Percentiles rank a stretch among this genome's conserved stretches.
These are phyloP conservation scores for Polytrichum formosum DNA, from an alignment of 225 moss, liverwort and hornwort genomes.

Conservation along the genomic window DNA sequence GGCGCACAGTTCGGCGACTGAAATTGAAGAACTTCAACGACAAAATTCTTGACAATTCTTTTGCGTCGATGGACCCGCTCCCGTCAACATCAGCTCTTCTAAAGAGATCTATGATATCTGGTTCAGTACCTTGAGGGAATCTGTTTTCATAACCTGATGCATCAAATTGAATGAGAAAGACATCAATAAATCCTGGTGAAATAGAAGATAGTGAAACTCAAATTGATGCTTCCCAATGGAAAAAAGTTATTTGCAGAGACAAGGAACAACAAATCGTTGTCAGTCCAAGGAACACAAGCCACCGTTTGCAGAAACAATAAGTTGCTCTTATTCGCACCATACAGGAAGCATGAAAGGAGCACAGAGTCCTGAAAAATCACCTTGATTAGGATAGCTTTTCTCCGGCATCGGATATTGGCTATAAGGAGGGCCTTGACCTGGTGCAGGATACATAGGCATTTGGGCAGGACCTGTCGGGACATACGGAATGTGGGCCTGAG, in stretches of 20 bases:
- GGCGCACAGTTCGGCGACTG: constrained; percentile 45
- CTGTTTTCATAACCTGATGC: constrained; percentile 29
- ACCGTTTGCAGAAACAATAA: no score
- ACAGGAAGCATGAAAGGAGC: no score
- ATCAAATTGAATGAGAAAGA: no score
- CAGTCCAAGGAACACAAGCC: no score
- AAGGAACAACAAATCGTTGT: no score
- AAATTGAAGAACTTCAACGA: constrained; percentile 47
- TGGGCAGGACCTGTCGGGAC: constrained; percentile 19
- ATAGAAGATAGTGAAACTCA: no score
- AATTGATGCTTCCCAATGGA: no score
- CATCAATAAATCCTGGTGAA: no score
- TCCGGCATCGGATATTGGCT: constrained; percentile 19
- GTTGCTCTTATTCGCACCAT: no score
- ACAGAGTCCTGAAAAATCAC: constrained; percentile 8
- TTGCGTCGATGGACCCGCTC: constrained; percentile 33
- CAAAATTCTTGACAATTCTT: constrained; percentile 44
- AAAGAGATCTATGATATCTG: constrained; percentile 45
- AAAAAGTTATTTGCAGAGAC: no score
- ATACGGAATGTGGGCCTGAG: constrained; percentile 28
- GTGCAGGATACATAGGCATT: constrained; percentile 11
- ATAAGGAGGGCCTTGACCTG: constrained; percentile 11
- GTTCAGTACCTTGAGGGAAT: constrained; percentile 46
- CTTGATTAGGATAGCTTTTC: constrained; percentile 33
- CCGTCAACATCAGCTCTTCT: constrained; percentile 46